Evolutionary conservation across 257 asterid genomes (phyloP).

Genomic region (Dorcoceras hygrometricum): DNA sequence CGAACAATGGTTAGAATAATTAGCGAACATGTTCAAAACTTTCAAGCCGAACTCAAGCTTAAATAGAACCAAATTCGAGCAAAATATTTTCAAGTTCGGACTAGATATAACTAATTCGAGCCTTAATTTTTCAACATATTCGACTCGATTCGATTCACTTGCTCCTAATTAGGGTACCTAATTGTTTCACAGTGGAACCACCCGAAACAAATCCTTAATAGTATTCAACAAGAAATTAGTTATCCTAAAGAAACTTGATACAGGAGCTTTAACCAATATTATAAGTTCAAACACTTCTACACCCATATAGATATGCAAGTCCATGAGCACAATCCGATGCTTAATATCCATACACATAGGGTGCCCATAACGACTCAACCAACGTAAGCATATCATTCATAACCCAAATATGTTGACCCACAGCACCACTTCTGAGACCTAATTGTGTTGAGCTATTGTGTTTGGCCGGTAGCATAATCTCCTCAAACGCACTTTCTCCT

Average conservation of each 20-base stretch:
- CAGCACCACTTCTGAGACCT: neutral
- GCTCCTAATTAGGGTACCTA: too few relatives aligned
- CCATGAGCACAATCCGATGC: neutral
- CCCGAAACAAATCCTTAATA: neutral
- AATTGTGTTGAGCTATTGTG: slow-evolving; percentile 19
- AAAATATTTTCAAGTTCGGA: too few relatives aligned
- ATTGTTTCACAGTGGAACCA: neutral
- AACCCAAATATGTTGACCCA: neutral
- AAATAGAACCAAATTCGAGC: too few relatives aligned
- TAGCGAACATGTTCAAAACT: too few relatives aligned
- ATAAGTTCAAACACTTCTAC: neutral
- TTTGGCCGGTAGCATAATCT: slow-evolving; percentile 79
- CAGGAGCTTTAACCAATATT: neutral
- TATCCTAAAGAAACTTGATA: neutral
- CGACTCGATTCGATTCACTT: too few relatives aligned
- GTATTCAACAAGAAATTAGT: neutral
- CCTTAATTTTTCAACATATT: too few relatives aligned
- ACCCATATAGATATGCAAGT: neutral
- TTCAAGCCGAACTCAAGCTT: too few relatives aligned
- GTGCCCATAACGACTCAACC: neutral
- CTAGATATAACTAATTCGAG: too few relatives aligned
- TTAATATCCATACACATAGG: neutral
- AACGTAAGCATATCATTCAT: neutral
- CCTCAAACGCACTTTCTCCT: slow-evolving; percentile 80
- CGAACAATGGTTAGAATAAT: too few relatives aligned